These are phyloP conservation scores for Apium graveolens DNA, from an alignment of 129 eudicot species.

Conservation along the genomic window DNA sequence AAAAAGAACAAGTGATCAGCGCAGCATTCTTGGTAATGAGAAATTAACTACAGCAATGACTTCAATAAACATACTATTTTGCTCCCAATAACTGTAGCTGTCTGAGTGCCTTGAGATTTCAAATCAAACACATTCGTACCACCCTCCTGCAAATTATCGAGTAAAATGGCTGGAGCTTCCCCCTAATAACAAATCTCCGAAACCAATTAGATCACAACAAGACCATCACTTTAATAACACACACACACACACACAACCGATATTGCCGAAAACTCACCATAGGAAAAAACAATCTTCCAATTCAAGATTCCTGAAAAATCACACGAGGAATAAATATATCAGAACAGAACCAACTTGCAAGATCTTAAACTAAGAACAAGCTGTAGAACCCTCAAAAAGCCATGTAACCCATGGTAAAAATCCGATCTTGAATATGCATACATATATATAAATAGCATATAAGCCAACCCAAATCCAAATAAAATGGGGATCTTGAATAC, in stretches of 20 bases:
- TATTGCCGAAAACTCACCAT: conserved; percentile 31
- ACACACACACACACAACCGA: not conserved
- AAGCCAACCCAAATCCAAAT: not conserved
- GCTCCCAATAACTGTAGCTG: conserved; percentile 42
- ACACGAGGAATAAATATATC: conserved; percentile 7
- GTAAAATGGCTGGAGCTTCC: conserved; percentile 75
- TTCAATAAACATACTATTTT: conserved; percentile 47
- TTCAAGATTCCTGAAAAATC: conserved; percentile 26
- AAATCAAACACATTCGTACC: conserved; percentile 32
- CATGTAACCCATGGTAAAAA: not conserved
- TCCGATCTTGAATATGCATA: not conserved
- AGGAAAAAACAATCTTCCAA: conserved; percentile 8
- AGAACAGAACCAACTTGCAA: not conserved
- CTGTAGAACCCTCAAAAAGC: not conserved
- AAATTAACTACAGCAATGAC: conserved; percentile 5
- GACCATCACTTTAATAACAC: conserved; percentile 2
- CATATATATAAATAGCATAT: not conserved
- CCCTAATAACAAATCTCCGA: conserved; percentile 44
- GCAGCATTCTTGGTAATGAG: not conserved
- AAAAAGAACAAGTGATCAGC: not conserved
- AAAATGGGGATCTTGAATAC: not conserved
- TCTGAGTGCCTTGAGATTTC: conserved; percentile 38
- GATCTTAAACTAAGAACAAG: not conserved
- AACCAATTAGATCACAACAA: conserved; percentile 12
- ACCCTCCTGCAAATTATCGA: conserved; percentile 34